A percentile compares a stretch with the other conserved stretches of the same genome.
phyloP scores from a whole-genome alignment of 345 rosid genomes.

The Populus simonii region DNA sequence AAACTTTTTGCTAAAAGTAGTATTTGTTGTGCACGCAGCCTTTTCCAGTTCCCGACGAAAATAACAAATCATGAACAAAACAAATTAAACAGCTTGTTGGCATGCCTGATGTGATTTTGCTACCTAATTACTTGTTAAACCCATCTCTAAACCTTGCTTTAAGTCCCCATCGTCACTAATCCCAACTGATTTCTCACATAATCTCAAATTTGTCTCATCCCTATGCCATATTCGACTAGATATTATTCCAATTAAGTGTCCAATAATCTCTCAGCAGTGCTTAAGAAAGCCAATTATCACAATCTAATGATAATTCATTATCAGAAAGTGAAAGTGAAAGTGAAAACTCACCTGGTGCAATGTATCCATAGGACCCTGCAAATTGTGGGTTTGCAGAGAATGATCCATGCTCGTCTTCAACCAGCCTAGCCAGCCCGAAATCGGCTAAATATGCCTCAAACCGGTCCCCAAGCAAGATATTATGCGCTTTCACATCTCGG shows the following conservation, averaged over 20 bases:
- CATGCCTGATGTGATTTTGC: neutral
- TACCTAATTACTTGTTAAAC: neutral
- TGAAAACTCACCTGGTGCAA: slow-evolving; percentile 69
- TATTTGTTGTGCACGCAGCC: neutral
- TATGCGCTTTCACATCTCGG: slow-evolving; percentile 79
- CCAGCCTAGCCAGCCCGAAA: slow-evolving; percentile 74
- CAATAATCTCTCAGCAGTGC: neutral
- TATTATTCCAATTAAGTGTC: neutral
- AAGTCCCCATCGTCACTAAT: neutral
- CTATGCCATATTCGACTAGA: neutral
- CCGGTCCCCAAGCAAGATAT: slow-evolving; percentile 62
- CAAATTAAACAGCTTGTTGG: neutral
- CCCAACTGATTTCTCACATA: neutral
- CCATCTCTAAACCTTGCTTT: neutral
- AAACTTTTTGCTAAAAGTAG: neutral
- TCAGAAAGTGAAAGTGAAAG: neutral
- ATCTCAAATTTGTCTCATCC: neutral
- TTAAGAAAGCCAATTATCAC: neutral
- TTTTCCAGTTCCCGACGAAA: neutral
- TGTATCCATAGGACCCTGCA: slow-evolving; percentile 92
- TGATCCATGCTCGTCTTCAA: slow-evolving; percentile 46
- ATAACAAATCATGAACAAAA: neutral
- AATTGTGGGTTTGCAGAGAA: slow-evolving; percentile 53
- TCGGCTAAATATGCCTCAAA: slow-evolving; percentile 76
- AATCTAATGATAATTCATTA: neutral